phyloP scores from a whole-genome alignment of 2,329 filamentous ascomycete genomes.

The Dendryphion nanum region DNA sequence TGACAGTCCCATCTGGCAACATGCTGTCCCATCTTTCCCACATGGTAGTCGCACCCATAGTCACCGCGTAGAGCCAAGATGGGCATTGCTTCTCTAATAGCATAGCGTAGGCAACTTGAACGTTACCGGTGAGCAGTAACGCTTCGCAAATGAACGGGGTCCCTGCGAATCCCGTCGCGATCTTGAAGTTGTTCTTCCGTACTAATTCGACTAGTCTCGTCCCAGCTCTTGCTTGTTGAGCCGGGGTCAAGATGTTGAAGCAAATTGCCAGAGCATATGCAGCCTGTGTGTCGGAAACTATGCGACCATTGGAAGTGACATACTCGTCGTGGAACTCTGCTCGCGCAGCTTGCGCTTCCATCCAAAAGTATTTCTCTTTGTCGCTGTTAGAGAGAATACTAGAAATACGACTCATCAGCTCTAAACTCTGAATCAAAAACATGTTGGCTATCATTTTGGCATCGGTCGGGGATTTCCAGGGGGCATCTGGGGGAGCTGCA shows the following conservation, averaged over 20 bases:
- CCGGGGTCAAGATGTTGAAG: conserved; percentile 1
- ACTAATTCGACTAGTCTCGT: neutral
- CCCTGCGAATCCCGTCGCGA: conserved; percentile 1
- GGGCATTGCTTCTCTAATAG: conserved; percentile 45
- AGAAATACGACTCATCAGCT: neutral
- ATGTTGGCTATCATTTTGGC: neutral
- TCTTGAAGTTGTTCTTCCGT: neutral
- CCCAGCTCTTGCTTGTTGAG: neutral
- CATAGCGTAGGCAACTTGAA: conserved; percentile 43
- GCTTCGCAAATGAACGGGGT: conserved; percentile 6
- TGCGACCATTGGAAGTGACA: neutral
- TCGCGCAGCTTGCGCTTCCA: neutral
- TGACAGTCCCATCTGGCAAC: conserved; percentile 2
- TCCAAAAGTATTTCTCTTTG: neutral
- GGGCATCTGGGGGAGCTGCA: neutral
- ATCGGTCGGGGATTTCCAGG: neutral
- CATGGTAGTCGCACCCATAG: conserved; percentile 46
- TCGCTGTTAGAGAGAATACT: neutral
- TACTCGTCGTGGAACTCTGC: neutral
- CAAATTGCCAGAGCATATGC: neutral
- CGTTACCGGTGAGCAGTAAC: neutral
- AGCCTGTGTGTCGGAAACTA: neutral
- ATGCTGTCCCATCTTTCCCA: conserved; percentile 3
- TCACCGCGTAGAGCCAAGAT: conserved; percentile 50
- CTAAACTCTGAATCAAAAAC: neutral